A percentile compares a stretch with the other conserved stretches of the same genome.
phyloP scores from a whole-genome alignment of 2,329 filamentous ascomycete genomes.

The Colletotrichum sp. region DNA sequence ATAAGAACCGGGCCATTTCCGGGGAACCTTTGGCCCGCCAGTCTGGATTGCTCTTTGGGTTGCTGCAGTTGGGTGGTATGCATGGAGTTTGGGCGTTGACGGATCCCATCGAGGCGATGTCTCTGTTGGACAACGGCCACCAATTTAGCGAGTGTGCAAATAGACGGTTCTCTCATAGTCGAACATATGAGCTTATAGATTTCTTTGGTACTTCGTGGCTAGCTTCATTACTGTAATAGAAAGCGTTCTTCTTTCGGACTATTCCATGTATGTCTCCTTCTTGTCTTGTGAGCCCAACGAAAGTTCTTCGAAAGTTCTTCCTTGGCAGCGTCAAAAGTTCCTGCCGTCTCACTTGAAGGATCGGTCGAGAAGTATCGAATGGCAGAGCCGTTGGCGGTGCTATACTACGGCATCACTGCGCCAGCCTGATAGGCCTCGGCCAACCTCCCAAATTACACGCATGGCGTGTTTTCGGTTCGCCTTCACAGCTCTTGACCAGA shows the following conservation, averaged over 20 bases:
- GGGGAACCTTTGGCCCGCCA: not conserved
- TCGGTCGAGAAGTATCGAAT: not conserved
- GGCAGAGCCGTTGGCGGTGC: not conserved
- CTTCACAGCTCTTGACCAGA: not conserved
- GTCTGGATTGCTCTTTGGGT: not conserved
- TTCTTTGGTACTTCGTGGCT: not conserved
- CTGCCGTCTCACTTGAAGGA: not conserved
- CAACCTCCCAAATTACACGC: not conserved
- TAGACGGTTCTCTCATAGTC: not conserved
- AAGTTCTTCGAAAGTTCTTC: not conserved
- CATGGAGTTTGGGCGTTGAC: not conserved
- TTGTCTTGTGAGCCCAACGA: not conserved
- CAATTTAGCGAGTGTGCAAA: rapidly evolving
- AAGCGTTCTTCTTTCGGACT: not conserved
- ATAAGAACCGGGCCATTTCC: not conserved
- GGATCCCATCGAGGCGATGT: not conserved
- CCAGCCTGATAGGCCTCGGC: not conserved
- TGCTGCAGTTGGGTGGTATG: not conserved
- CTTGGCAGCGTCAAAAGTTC: not conserved
- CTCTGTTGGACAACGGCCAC: not conserved
- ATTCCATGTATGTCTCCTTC: not conserved
- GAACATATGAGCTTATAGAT: not conserved
- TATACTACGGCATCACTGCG: not conserved
- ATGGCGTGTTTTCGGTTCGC: not conserved
- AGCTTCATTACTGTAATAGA: not conserved